Conservation (phyloP, 768 basidiomycete genomes). For the Dendrothele bispora region DNA sequence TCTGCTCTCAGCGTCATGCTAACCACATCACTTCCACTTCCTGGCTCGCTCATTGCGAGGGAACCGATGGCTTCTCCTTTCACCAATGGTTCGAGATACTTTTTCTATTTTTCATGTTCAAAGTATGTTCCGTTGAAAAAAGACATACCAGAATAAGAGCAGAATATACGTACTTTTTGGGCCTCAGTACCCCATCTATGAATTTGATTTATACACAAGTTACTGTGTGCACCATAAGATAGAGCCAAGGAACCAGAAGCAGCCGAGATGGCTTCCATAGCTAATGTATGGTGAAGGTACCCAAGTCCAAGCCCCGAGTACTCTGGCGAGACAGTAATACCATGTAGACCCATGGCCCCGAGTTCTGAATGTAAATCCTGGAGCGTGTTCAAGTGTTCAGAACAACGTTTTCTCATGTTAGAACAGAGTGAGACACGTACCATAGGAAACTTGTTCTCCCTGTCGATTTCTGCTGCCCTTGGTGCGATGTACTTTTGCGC, state of each 20-base stretch:
- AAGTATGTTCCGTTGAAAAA: neutral
- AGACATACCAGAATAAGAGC: neutral
- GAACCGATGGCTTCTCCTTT: slow-evolving; percentile 83
- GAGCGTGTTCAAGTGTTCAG: slow-evolving; percentile 3
- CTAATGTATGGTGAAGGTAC: slow-evolving; percentile 85
- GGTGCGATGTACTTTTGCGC: slow-evolving; percentile 85
- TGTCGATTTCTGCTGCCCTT: slow-evolving; percentile 83
- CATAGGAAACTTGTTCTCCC: slow-evolving; percentile 75
- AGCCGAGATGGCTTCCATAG: slow-evolving; percentile 91
- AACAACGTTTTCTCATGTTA: no score
- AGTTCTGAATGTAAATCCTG: slow-evolving; percentile 89
- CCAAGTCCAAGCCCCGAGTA: slow-evolving; percentile 56
- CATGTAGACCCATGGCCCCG: slow-evolving; percentile 90
- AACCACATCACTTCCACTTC: slow-evolving; percentile 93
- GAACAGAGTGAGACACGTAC: slow-evolving; percentile 43
- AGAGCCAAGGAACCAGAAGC: slow-evolving; percentile 92
- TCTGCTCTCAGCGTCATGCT: slow-evolving; percentile 87
- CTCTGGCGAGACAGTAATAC: slow-evolving; percentile 76
- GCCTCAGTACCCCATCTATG: slow-evolving; percentile 78
- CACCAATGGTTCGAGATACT: slow-evolving; percentile 81
- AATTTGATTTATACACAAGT: slow-evolving; percentile 86
- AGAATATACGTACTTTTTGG: slow-evolving; percentile 54
- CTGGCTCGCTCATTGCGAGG: slow-evolving; percentile 93
- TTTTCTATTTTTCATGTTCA: slow-evolving; percentile 26
- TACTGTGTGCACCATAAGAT: slow-evolving; percentile 91